Conservation (phyloP, 2,329 filamentous ascomycete genomes). For the Metarhizium sp. region DNA sequence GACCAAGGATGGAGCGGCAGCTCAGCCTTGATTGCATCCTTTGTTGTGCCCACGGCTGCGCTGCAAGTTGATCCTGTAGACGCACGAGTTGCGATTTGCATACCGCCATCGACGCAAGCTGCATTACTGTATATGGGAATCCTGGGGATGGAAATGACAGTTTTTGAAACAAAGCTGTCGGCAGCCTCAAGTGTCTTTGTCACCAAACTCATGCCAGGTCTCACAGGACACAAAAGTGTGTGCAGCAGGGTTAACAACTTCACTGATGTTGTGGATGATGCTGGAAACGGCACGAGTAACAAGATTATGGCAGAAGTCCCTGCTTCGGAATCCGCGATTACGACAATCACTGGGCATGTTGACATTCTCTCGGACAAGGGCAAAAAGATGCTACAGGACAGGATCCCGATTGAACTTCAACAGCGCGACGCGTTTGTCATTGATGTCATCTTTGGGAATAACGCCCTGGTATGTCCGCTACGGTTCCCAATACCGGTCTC, state of each 20-base stretch:
- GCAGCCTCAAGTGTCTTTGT: conserved; percentile 24
- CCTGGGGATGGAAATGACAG: conserved; percentile 17
- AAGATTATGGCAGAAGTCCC: conserved; percentile 13
- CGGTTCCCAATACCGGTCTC: conserved; percentile 31
- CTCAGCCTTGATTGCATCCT: conserved; percentile 30
- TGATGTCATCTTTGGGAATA: conserved; percentile 28
- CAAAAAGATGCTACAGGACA: conserved; percentile 27
- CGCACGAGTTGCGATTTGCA: conserved; percentile 21
- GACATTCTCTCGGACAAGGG: conserved; percentile 21
- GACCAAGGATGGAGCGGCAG: conserved; percentile 24
- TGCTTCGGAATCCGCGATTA: conserved; percentile 18
- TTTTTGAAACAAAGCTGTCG: conserved; percentile 22
- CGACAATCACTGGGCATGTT: conserved; percentile 28
- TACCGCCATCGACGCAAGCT: conserved; percentile 17
- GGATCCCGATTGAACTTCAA: conserved; percentile 23
- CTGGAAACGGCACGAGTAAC: no score
- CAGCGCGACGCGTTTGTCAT: conserved; percentile 31
- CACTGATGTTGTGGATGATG: no score
- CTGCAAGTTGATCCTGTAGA: conserved; percentile 24
- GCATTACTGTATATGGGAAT: conserved; percentile 13
- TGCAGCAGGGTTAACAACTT: no score
- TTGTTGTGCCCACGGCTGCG: conserved; percentile 26
- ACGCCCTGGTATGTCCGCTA: conserved; percentile 21
- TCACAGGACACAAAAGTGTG: no score
- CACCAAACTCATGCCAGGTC: conserved; percentile 14